Base-by-base conservation (phyloP, 2,329 filamentous ascomycete species). In the Colletotrichum tamarilloi region DNA sequence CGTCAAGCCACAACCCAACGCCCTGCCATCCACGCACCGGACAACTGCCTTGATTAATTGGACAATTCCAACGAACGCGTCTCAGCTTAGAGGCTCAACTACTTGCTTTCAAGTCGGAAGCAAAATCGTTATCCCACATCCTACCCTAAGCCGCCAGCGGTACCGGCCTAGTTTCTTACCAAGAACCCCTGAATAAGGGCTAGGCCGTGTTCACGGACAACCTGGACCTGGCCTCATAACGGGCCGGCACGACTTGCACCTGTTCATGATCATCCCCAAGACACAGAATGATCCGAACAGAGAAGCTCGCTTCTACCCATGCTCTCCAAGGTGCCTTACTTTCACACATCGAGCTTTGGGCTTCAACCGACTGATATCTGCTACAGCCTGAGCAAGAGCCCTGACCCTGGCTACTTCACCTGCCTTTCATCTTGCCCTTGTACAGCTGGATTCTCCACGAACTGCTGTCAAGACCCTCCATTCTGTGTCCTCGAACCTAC, bases 221-320 rank as follows among this genome's bases (percentile, higher is more conserved):
- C 62, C 46, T 38, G 58, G 57, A 57, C 49, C n/a, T 67, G 72
- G 72, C 42, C 72, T 67, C 22, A n/a, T 3, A 68, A 58, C 32
- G 26, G 72, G 68, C 68, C 72, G 68, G 72, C 68, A 68, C 62
- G 26, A 52, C 72, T 49, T 72, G 62, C 63, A 56, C 62, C 58
- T 52, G 58, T 38, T 22, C 26, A 7, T 11, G 55, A 24, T 49
- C 57, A 28, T 26, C n/a, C 8, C 42, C 26, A 58, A 53, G 32
- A 28, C 26, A 5, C 42, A n/a, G 28, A 22, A 32, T 4, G 11
- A 64, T 62, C 64, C 38, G 16, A 38, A 35, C 38, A 35, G n/a
- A 46, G 24, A 12, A 5, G n/a, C 7, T 4, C 53, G 3, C 26
- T 14, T 58, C 62, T n/a, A 12, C 52, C 38, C 24, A 12, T 64